phyloP scores from a whole-genome alignment of 345 rosid species.

The Eutrema japonicum region DNA sequence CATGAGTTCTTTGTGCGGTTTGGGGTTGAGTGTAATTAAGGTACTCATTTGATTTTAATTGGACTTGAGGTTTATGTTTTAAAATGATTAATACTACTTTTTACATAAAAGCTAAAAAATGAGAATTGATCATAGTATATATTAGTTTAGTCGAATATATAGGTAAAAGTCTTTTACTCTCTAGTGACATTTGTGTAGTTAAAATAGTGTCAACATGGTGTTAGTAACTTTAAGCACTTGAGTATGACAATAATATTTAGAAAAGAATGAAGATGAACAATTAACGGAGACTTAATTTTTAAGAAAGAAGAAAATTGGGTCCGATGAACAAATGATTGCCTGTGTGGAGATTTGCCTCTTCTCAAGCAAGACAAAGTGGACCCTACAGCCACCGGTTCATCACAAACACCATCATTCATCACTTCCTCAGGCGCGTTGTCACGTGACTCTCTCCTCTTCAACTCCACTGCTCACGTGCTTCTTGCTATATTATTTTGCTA shows the following conservation, averaged over 20 bases:
- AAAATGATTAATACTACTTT: too few species aligned
- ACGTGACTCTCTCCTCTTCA: constrained; percentile 43
- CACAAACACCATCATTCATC: constrained; percentile 12
- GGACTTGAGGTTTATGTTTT: too few species aligned
- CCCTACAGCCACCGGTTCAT: constrained; percentile 17
- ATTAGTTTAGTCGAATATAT: constrained; percentile 26
- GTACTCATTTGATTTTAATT: too few species aligned
- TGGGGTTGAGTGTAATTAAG: too few species aligned
- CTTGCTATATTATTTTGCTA: constrained; percentile 14
- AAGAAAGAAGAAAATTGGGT: constrained; percentile 34
- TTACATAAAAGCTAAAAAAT: too few species aligned
- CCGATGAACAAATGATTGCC: constrained; percentile 34
- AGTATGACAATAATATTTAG: neutral
- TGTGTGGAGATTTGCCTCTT: constrained; percentile 35
- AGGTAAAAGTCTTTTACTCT: neutral
- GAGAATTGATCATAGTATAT: neutral
- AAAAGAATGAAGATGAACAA: constrained; percentile 15
- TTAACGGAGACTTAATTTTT: constrained; percentile 30
- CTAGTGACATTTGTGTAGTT: neutral
- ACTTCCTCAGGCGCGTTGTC: constrained; percentile 36
- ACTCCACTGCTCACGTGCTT: constrained; percentile 27
- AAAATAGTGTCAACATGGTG: neutral
- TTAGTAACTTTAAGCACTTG: constrained; percentile 16
- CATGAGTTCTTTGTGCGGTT: too few species aligned
- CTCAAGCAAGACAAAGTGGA: constrained; percentile 38